Conservation (phyloP, 2,329 filamentous ascomycete genomes). For the Cercospora nicotianae region DNA sequence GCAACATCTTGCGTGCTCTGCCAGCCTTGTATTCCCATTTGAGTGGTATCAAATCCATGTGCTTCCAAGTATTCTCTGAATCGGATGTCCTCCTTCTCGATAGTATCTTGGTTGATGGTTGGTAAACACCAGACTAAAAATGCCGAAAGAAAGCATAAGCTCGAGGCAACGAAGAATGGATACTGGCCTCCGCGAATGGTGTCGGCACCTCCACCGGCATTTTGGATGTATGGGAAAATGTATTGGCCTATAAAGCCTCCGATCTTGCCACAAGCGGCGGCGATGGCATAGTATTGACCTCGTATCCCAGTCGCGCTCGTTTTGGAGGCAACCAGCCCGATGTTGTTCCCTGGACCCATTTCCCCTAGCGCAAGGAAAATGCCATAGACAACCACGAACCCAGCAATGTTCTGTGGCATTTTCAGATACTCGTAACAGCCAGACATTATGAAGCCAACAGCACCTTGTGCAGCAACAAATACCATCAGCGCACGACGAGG, state of each 20-base stretch:
- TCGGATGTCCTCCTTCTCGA: constrained; percentile 70
- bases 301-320: constrained; percentile 81
- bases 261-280: constrained; percentile 72
- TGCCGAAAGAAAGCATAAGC: constrained; percentile 74
- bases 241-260: constrained; percentile 76
- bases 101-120: constrained; percentile 78
- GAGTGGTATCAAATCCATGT: constrained; percentile 70
- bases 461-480: constrained; percentile 70
- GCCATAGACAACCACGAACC: constrained; percentile 76
- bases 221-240: constrained; percentile 66
- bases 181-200: constrained; percentile 67
- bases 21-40: constrained; percentile 32
- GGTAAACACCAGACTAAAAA: constrained; percentile 68
- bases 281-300: constrained; percentile 71
- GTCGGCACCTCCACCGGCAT: constrained; percentile 55
- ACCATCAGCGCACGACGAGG: constrained; percentile 71
- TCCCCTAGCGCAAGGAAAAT: constrained; percentile 75
- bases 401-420: constrained; percentile 65
- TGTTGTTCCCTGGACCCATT: constrained; percentile 86
- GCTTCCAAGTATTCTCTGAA: constrained; percentile 73
- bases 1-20: constrained; percentile 4
- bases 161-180: constrained; percentile 82
- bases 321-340: constrained; percentile 82
- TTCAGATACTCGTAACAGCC: constrained; percentile 72
- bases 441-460: constrained; percentile 87